These are phyloP conservation scores for Chrysanthemum lavandulifolium DNA, from an alignment of 129 eudicot genomes.

Conservation along the genomic window DNA sequence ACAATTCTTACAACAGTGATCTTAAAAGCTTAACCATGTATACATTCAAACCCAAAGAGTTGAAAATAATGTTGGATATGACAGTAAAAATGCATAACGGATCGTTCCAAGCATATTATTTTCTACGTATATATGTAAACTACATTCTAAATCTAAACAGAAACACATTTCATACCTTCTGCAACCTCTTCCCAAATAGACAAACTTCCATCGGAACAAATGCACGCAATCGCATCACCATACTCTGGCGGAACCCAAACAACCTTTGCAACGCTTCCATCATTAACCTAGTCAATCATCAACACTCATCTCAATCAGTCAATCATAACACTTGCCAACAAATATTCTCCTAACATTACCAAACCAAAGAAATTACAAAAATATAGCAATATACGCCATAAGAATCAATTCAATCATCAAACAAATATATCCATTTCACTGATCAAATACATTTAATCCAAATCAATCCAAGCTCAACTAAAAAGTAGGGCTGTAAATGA, in stretches of 20 bases:
- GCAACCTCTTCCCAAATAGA: conserved; percentile 87
- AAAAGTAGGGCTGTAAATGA: too few relatives aligned
- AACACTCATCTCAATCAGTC: not conserved
- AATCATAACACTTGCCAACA: not conserved
- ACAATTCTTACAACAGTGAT: too few relatives aligned
- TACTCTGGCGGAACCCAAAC: conserved; percentile 93
- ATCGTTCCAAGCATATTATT: too few relatives aligned
- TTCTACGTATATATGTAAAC: not conserved
- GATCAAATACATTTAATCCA: not conserved
- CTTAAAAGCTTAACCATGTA: too few relatives aligned
- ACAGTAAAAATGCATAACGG: too few relatives aligned
- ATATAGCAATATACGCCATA: not conserved
- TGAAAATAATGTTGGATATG: not conserved
- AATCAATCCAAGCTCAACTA: too few relatives aligned
- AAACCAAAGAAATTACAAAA: not conserved
- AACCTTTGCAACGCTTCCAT: conserved; percentile 55
- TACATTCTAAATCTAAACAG: not conserved
- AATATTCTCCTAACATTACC: not conserved
- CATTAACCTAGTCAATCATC: conserved; percentile 43
- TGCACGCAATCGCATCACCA: conserved; percentile 90
- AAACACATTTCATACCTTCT: conserved; percentile 49
- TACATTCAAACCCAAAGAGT: too few relatives aligned
- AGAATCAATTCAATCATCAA: not conserved
- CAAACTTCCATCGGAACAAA: conserved; percentile 67
- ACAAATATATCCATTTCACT: not conserved